Percentiles rank a stretch among this genome's conserved stretches.
Evolutionary conservation across 345 rosid genomes (phyloP).

Genomic region (Moringa oleifera): DNA sequence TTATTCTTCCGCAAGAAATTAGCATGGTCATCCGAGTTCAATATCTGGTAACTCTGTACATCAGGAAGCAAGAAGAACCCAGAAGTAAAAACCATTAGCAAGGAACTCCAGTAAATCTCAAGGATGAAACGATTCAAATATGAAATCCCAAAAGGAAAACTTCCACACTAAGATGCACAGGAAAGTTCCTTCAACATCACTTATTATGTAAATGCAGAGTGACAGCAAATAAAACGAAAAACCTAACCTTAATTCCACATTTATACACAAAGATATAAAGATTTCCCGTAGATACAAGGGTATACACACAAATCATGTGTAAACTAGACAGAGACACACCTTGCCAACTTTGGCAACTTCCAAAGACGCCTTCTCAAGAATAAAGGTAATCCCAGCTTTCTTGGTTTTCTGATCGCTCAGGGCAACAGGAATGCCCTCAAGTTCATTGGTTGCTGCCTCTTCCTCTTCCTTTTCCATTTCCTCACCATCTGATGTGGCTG

Average conservation of each 20-base stretch:
- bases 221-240: not conserved
- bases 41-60: conserved; percentile 68
- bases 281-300: no score
- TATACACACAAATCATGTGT: not conserved
- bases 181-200: not conserved
- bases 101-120: not conserved
- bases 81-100: not conserved
- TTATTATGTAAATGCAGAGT: no score
- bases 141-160: not conserved
- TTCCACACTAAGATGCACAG: not conserved
- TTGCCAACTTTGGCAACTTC: conserved; percentile 98
- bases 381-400: conserved; percentile 49
- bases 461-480: conserved; percentile 20
- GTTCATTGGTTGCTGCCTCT: conserved; percentile 21
- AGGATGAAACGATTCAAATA: not conserved
- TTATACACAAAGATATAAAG: no score
- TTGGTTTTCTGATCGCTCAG: conserved; percentile 23
- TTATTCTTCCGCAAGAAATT: conserved; percentile 68
- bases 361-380: conserved; percentile 80
- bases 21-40: conserved; percentile 84
- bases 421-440: conserved; percentile 55
- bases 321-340: conserved; percentile 23
- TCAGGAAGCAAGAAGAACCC: conserved; percentile 1
- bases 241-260: not conserved
- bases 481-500: conserved; percentile 18